phyloP scores from a whole-genome alignment of 768 basidiomycete genomes.

The Coprinellus aureogranulatus region DNA sequence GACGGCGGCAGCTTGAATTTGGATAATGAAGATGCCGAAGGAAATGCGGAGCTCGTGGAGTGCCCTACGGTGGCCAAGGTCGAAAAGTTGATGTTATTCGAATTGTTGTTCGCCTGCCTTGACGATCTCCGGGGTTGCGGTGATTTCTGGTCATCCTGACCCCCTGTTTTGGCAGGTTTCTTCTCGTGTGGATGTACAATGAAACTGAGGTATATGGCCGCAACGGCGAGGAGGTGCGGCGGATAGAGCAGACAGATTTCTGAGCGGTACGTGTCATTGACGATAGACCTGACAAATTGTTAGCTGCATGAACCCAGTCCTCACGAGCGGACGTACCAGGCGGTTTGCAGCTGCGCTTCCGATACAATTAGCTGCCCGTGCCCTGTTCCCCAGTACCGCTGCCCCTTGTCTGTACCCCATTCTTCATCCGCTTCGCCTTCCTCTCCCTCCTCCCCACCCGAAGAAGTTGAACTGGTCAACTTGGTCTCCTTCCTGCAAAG shows the following conservation, averaged over 20 bases:
- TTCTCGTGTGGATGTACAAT: constrained; percentile 65
- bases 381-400: constrained; percentile 77
- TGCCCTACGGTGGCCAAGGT: constrained; percentile 11
- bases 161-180: constrained; percentile 8
- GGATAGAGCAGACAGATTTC: constrained; percentile 93
- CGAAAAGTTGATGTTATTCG: constrained; percentile 8
- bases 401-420: constrained; percentile 43
- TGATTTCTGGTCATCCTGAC: constrained; percentile 7
- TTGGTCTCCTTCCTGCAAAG: constrained; percentile 58
- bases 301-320: not conserved
- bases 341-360: constrained; percentile 79
- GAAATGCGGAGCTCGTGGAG: constrained; percentile 1
- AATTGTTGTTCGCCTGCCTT: constrained; percentile 22
- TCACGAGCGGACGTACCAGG: constrained; percentile 60
- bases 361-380: constrained; percentile 75
- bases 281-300: constrained; percentile 68
- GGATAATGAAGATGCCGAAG: constrained; percentile 30
- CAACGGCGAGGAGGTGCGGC: constrained; percentile 90
- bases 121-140: constrained; percentile 39
- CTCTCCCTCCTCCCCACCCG: constrained; percentile 43
- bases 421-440: constrained; percentile 44
- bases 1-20: constrained; percentile 48
- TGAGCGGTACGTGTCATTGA: constrained; percentile 95
- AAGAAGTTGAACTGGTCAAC: constrained; percentile 23
- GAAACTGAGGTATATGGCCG: constrained; percentile 86